These are phyloP conservation scores for Agroathelia rolfsii DNA, from an alignment of 1,284 basidiomycete genomes.

Conservation along the genomic window DNA sequence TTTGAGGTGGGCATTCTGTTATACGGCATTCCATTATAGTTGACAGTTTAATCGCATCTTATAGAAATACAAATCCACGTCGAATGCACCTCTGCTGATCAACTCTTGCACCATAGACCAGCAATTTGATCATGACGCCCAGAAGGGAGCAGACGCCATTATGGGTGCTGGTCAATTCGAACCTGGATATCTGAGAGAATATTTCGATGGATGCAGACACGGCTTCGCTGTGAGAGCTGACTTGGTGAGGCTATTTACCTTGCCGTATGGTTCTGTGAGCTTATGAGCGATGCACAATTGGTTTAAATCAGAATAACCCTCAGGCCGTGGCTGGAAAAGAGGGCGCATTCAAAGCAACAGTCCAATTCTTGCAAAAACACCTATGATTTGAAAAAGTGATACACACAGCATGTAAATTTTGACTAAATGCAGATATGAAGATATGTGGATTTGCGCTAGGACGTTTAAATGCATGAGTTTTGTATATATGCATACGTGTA, in stretches of 20 bases:
- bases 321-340: conserved; percentile 28
- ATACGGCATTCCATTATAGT: conserved; percentile 1
- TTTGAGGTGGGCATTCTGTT: conserved; percentile 34
- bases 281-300: conserved; percentile 6
- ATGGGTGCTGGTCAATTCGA: conserved; percentile 42
- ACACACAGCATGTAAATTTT: too few species aligned
- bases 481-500: too few species aligned
- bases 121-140: conserved; percentile 38
- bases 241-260: conserved; percentile 14
- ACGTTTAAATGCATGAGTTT: too few species aligned
- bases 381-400: too few species aligned
- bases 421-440: too few species aligned
- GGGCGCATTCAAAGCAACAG: conserved; percentile 28
- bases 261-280: not conserved
- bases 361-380: conserved; percentile 26
- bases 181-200: conserved; percentile 46
- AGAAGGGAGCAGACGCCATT: conserved; percentile 42
- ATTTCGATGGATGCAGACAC: conserved; percentile 47
- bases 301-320: conserved; percentile 22
- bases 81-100: conserved; percentile 50
- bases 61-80: conserved; percentile 36
- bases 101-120: conserved; percentile 49
- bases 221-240: conserved; percentile 56
- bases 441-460: too few species aligned
- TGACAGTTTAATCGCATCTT: not conserved